Conservation (phyloP, 352 stramenopile species). For the Pilasporangium apinafurcum region DNA sequence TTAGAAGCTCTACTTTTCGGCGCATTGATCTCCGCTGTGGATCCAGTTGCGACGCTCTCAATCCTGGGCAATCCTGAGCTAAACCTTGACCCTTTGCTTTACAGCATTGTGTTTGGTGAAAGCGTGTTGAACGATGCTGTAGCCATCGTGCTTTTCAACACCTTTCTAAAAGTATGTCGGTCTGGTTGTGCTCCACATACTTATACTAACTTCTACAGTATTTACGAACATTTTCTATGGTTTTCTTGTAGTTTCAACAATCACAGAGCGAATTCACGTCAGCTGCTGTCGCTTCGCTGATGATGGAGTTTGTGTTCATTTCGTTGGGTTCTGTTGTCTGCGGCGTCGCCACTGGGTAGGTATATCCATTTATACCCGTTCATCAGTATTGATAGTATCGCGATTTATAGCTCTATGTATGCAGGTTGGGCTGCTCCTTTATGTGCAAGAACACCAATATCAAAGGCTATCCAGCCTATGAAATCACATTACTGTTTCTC, state of each 20-base stretch:
- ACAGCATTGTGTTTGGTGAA: slow-evolving; percentile 95
- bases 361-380: background rate
- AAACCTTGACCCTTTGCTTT: slow-evolving; percentile 83
- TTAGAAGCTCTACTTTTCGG: slow-evolving; percentile 95
- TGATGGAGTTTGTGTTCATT: slow-evolving; percentile 76
- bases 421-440: slow-evolving; percentile 71
- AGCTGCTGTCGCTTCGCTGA: slow-evolving; percentile 41
- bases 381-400: background rate
- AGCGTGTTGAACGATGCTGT: slow-evolving; percentile 97
- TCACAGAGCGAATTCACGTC: slow-evolving; percentile 70
- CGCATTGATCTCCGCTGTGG: slow-evolving; percentile 93
- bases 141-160: slow-evolving; percentile 97
- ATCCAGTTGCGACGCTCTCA: slow-evolving; percentile 94
- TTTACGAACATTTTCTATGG: background rate
- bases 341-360: slow-evolving; percentile 65
- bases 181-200: too few species aligned
- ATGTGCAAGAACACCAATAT: slow-evolving; percentile 78
- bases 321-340: slow-evolving; percentile 74
- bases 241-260: slow-evolving; percentile 48
- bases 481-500: slow-evolving; percentile 69
- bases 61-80: slow-evolving; percentile 94
- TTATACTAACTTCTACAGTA: too few species aligned
- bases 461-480: slow-evolving; percentile 68
- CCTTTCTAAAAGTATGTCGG: slow-evolving; percentile 90
- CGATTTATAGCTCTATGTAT: background rate